A percentile compares a stretch with the other conserved stretches of the same genome.
Conservation (phyloP, 2,329 filamentous ascomycete species). For the Seiridium unicorne region DNA sequence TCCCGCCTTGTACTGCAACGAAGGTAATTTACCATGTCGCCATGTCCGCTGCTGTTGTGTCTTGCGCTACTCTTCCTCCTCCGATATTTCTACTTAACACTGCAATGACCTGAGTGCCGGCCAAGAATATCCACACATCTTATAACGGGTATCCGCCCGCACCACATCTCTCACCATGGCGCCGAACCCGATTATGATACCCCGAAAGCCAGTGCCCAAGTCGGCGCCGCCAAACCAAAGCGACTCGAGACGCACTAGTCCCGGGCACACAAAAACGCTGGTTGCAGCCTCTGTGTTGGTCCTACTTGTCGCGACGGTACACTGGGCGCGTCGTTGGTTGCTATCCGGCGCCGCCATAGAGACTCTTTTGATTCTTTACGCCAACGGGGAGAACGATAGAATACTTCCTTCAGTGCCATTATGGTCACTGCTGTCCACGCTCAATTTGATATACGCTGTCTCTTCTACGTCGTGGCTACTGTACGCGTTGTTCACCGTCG, state of each 20-base stretch:
- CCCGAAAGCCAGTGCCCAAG: conserved; percentile 10
- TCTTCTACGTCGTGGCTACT: conserved; percentile 52
- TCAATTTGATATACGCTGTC: conserved; percentile 45
- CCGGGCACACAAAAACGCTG: neutral
- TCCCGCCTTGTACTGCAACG: no score
- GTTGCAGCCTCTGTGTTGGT: neutral
- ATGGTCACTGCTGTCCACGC: conserved; percentile 42
- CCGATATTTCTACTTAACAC: no score
- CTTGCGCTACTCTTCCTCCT: no score
- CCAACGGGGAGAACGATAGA: conserved; percentile 27
- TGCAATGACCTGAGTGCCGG: neutral
- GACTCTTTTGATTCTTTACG: conserved; percentile 29
- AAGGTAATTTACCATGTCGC: no score
- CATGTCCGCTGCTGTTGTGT: no score
- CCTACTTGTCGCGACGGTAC: conserved; percentile 1
- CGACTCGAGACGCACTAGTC: neutral
- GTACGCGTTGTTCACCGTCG: conserved; percentile 37
- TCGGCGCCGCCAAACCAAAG: neutral
- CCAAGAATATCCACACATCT: neutral
- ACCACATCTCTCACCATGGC: neutral
- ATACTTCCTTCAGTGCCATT: conserved; percentile 41
- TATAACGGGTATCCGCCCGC: neutral
- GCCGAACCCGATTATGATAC: conserved; percentile 7
- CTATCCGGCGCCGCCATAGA: conserved; percentile 2
- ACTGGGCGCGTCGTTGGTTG: conserved; percentile 4